Percentiles rank a stretch among this genome's conserved stretches.
These are phyloP conservation scores for Microstegium vimineum DNA, from an alignment of 176 grass and related monocot genomes.

Conservation along the genomic window DNA sequence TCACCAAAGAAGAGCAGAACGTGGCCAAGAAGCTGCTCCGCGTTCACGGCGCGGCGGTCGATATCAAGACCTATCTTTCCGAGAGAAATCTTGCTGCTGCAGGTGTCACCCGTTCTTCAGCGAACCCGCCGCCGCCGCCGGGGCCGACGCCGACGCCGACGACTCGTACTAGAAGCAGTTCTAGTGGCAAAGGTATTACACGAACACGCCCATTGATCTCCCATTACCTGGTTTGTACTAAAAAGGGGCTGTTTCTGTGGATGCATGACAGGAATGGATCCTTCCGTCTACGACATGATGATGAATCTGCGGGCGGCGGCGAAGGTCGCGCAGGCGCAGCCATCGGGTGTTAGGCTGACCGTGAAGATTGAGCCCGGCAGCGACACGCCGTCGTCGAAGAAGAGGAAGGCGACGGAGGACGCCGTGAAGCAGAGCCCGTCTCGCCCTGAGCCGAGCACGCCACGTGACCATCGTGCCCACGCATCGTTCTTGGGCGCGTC, in stretches of 20 bases:
- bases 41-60: not conserved
- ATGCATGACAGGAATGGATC: not conserved
- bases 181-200: not conserved
- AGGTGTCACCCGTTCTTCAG: not conserved
- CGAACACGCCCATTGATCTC: not conserved
- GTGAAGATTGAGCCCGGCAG: not conserved
- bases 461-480: no score
- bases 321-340: not conserved
- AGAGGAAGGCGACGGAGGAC: conserved; percentile 1
- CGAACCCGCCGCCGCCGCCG: not conserved
- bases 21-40: not conserved
- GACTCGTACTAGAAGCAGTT: not conserved
- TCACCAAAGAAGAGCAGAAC: not conserved
- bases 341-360: not conserved
- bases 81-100: conserved; percentile 6
- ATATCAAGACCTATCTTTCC: not conserved
- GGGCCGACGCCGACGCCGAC: not conserved
- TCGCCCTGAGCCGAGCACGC: not conserved
- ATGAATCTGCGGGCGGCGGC: not conserved
- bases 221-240: not conserved
- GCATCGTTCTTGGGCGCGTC: not conserved
- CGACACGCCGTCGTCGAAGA: not conserved
- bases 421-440: not conserved
- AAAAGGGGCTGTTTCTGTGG: not conserved
- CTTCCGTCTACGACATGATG: not conserved